Base-by-base conservation (phyloP, 2,329 filamentous ascomycete species). In the Pestalotiopsis sp. region DNA sequence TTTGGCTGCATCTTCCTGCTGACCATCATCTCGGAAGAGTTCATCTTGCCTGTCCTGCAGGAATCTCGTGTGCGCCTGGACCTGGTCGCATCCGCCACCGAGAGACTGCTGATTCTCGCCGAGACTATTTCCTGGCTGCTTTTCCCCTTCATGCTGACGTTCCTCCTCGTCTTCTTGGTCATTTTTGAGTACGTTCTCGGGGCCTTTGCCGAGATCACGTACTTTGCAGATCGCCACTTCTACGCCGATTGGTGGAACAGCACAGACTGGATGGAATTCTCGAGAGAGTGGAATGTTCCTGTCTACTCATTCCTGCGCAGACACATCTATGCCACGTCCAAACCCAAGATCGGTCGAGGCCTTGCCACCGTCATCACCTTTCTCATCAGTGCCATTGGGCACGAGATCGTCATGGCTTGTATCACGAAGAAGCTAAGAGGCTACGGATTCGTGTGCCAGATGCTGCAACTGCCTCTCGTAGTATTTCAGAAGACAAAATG, bases 151-250 rank as follows among this genome's bases (percentile, higher is more conserved):
- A 98, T 98, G 93, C 87, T 98, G 70, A 97, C 92, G 3, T 97
- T 98, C 79, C 85, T 98, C 4, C 90, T 98, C 62, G 95, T 98
- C 67, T 99, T 99, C 84, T 90, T 99, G 69, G 94, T 98, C 80
- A 98, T 98, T 75, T 99, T 98, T 80, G 96, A 99, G 80, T 99
- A 98, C 80, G 88, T 97, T 12, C 89, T 98, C 41, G 96, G 95
- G 68, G 95, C 95, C 62, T 97, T 97, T 76, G 96, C 95, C 14
- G 96, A 99, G 80, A 93, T 98, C 73, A 97, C 95, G 20, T 88
- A 91, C 75, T 98, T 98, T 79, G 95, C 92, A 66, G 96, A 98
- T 80, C 90, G 95, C 56, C 93, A 96, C 80, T 98, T 98, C 83
- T 99, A 98, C 83, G 85, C 85, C 64, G 90, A 92, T 82, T 91